A percentile compares a stretch with the other conserved stretches of the same genome.
phyloP scores from a whole-genome alignment of 2,329 filamentous ascomycete genomes.

The Aphanoascus verrucosus region DNA sequence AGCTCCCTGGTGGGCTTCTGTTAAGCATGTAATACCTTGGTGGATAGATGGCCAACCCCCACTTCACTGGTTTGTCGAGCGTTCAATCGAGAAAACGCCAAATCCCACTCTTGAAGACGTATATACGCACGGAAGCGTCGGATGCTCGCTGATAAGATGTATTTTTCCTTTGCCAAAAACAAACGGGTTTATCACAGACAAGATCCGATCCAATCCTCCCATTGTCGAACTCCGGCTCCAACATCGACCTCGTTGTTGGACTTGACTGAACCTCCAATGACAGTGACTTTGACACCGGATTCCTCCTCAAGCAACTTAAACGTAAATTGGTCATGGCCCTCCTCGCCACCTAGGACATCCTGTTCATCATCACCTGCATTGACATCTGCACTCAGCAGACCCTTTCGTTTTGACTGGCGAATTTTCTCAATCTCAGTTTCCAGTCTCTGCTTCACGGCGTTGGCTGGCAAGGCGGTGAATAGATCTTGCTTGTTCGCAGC shows the following conservation, averaged over 20 bases:
- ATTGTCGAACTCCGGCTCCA: constrained; percentile 62
- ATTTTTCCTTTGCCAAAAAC: background rate
- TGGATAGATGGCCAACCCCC: too few relatives aligned
- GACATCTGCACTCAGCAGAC: constrained; percentile 71
- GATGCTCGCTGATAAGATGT: too few relatives aligned
- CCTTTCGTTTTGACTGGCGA: constrained; percentile 64
- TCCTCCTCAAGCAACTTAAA: constrained; percentile 75
- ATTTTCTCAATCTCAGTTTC: constrained; percentile 75
- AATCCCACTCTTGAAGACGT: too few relatives aligned
- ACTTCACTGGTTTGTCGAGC: too few relatives aligned
- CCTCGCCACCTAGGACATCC: constrained; percentile 75
- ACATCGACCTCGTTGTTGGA: constrained; percentile 44
- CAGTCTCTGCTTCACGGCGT: constrained; percentile 61
- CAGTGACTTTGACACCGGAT: constrained; percentile 62
- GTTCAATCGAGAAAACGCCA: too few relatives aligned
- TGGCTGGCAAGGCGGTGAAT: constrained; percentile 78
- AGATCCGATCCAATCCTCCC: constrained; percentile 84
- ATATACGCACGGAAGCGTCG: too few relatives aligned
- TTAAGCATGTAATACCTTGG: too few relatives aligned
- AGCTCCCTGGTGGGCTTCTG: too few relatives aligned
- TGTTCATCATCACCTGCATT: constrained; percentile 51
- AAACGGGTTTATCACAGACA: constrained; percentile 45
- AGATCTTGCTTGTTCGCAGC: constrained; percentile 94
- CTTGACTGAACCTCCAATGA: constrained; percentile 59
- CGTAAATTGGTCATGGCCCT: constrained; percentile 63